Conservation (phyloP, 768 basidiomycete genomes). For the Mycena epipterygia region DNA sequence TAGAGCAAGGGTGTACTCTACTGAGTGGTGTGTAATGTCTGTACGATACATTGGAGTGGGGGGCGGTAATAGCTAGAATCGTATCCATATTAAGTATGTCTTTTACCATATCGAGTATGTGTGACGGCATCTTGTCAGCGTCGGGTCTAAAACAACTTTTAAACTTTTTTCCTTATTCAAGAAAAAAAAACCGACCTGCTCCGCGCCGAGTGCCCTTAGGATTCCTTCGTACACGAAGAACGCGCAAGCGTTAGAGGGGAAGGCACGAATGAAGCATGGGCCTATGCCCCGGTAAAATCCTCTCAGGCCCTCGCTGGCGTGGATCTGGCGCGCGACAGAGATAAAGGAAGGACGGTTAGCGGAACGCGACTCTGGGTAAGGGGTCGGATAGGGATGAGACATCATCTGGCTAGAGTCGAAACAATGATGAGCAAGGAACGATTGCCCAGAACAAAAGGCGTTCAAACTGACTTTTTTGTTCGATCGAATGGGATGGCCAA, state of each 20-base stretch:
- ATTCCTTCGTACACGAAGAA: conserved; percentile 85
- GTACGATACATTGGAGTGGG: conserved; percentile 16
- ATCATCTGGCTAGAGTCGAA: conserved; percentile 69
- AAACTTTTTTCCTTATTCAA: conserved; percentile 3
- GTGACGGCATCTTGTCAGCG: neutral
- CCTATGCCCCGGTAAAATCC: conserved; percentile 78
- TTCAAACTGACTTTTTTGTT: conserved; percentile 77
- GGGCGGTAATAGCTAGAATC: neutral
- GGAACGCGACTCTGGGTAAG: conserved; percentile 51
- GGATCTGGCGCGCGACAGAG: conserved; percentile 66
- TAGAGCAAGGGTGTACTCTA: conserved; percentile 5
- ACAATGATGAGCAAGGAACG: conserved; percentile 25
- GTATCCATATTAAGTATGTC: neutral
- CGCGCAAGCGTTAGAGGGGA: conserved; percentile 85
- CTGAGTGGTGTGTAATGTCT: neutral
- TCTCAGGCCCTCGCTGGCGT: conserved; percentile 62
- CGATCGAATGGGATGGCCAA: conserved; percentile 85
- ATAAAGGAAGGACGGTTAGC: conserved; percentile 61
- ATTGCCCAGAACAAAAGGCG: neutral
- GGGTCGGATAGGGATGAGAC: conserved; percentile 64
- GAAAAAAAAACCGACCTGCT: conserved; percentile 61
- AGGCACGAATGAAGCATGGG: conserved; percentile 78
- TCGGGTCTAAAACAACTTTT: conserved; percentile 61
- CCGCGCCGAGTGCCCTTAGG: conserved; percentile 74
- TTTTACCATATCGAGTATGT: neutral